These are phyloP conservation scores for Citrus glauca DNA, from an alignment of 345 rosid species.

Conservation along the genomic window DNA sequence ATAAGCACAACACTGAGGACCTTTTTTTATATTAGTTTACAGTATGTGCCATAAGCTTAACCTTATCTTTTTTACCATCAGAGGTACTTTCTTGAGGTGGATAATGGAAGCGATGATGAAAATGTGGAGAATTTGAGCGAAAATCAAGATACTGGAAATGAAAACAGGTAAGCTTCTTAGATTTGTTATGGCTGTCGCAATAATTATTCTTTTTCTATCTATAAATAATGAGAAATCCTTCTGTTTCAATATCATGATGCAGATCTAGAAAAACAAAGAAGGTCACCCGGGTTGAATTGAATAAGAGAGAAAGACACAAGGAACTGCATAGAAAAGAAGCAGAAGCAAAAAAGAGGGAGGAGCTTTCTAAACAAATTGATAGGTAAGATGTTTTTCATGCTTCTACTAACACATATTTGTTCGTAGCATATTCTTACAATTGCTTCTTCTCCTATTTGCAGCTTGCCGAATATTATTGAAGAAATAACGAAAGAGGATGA, in stretches of 20 bases:
- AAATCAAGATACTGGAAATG: conserved; percentile 32
- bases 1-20: background rate
- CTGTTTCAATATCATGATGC: conserved; percentile 14
- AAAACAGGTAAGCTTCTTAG: conserved; percentile 41
- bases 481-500: conserved; percentile 85
- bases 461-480: conserved; percentile 62
- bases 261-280: conserved; percentile 51
- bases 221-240: background rate
- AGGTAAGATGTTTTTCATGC: conserved; percentile 29
- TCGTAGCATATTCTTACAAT: conserved; percentile 6
- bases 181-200: background rate
- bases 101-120: conserved; percentile 49
- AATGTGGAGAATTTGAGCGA: conserved; percentile 27
- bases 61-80: conserved; percentile 17
- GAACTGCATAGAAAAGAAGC: conserved; percentile 45
- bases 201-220: background rate
- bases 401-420: background rate
- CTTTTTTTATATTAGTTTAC: background rate
- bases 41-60: background rate
- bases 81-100: conserved; percentile 81
- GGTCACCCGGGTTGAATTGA: conserved; percentile 70
- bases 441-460: conserved; percentile 23
- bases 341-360: conserved; percentile 45
- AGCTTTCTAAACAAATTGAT: conserved; percentile 65
- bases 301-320: conserved; percentile 69